Percentiles rank a stretch among this genome's conserved stretches.
Evolutionary conservation across 2,329 filamentous ascomycete species (phyloP).

Genomic region (Microdochium nivale): DNA sequence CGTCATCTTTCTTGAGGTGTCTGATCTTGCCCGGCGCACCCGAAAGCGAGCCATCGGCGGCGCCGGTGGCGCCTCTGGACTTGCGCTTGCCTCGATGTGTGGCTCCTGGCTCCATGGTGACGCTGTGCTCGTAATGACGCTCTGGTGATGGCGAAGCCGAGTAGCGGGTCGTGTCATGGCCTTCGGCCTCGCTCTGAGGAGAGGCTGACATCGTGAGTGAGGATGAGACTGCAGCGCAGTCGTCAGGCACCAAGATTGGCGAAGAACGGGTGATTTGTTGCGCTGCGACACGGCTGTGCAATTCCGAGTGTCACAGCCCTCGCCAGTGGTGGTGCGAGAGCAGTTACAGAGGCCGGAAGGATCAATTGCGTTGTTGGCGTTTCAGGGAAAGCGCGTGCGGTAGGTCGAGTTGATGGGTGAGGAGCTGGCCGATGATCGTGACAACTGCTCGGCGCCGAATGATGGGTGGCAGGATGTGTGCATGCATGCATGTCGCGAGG

Average conservation of each 20-base stretch:
- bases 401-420: too few relatives aligned
- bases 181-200: background rate
- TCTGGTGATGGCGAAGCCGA: background rate
- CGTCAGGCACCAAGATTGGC: background rate
- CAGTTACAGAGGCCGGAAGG: background rate
- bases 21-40: constrained; percentile 57
- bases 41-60: constrained; percentile 9
- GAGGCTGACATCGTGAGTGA: background rate
- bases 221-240: background rate
- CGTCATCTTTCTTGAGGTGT: constrained; percentile 82
- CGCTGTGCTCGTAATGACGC: constrained; percentile 10
- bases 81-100: constrained; percentile 13
- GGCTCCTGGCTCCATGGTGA: constrained; percentile 1
- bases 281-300: background rate
- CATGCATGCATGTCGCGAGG: too few relatives aligned
- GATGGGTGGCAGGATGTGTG: too few relatives aligned
- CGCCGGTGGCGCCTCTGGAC: constrained; percentile 11
- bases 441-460: too few relatives aligned
- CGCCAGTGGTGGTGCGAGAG: background rate
- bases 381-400: too few relatives aligned
- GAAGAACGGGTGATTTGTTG: background rate
- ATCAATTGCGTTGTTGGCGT: background rate
- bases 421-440: too few relatives aligned
- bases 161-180: background rate
- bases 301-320: background rate